phyloP scores from a whole-genome alignment of 106 monocot genomes.

The Dactylorhiza incarnata region DNA sequence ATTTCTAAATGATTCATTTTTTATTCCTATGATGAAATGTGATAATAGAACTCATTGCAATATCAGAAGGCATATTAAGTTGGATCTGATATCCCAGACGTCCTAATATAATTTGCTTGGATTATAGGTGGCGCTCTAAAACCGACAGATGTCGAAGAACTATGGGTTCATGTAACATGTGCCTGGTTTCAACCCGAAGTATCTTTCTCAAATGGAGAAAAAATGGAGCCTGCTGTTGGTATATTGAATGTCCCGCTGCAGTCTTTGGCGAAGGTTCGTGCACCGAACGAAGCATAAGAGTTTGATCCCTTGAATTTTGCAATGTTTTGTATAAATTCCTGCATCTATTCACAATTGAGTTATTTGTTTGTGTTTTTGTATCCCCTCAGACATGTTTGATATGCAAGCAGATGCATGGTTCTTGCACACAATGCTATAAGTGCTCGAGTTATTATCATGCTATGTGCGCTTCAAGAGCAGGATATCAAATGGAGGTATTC shows the following conservation, averaged over 20 bases:
- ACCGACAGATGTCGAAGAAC: conserved; percentile 58
- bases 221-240: conserved; percentile 93
- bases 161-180: conserved; percentile 98
- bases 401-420: conserved; percentile 93
- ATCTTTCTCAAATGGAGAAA: conserved; percentile 65
- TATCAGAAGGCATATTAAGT: too few species aligned
- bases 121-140: conserved; percentile 83
- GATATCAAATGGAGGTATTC: conserved; percentile 92
- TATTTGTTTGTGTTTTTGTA: conserved; percentile 9
- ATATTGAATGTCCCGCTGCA: conserved; percentile 68
- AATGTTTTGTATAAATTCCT: neutral
- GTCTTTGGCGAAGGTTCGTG: conserved; percentile 69
- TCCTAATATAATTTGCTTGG: too few species aligned
- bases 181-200: conserved; percentile 97
- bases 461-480: conserved; percentile 96
- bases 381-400: conserved; percentile 58
- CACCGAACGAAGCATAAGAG: neutral
- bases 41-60: too few species aligned
- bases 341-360: neutral
- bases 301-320: neutral
- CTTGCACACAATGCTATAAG: conserved; percentile 81
- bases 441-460: conserved; percentile 90
- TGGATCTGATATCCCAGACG: too few species aligned
- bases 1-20: too few species aligned
- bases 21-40: too few species aligned